Evolutionary conservation across 2,329 filamentous ascomycete species (phyloP), one percentile per base, ranked within the genome.

Genomic region (Aspergillus costaricaensis): DNA sequence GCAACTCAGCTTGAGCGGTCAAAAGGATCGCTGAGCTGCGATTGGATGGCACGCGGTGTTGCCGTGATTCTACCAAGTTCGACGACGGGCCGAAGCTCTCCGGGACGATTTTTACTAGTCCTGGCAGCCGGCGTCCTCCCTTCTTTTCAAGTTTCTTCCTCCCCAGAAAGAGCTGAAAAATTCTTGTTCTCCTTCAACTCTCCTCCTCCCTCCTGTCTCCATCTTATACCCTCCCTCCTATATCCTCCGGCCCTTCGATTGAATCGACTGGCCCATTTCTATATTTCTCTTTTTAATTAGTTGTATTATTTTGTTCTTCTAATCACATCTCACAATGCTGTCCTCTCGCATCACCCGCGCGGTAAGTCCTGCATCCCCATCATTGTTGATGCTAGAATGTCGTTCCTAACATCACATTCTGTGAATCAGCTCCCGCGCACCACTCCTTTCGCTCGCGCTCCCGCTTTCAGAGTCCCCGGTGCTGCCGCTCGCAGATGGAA

Each of bases 371-470:
- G 17, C 62, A 27, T 58, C 44, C 51, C 57, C 47, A 15, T 53
- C 10, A 17, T 17, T 10, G 19, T 19, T 8, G 36, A 19, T 30
- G 4, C 23, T 7, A 14, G 12, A 44, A 12, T 15, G 9, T 36
- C 55, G 27, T 43, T 60, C 58, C 59, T 60, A 36, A 61, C 60
- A 38, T 63, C 14, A 36, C 50, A 21, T 51, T 47, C 30, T 30
- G 55, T 55, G 56, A 58, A 14, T 7, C 68, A 93, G 90, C 86
- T 96, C 80, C 91, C 92, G 76, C 87, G 92, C 85, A 88, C 90
- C 77, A 82, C 89, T 73, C 81, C 86, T 76, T 82, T 88, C 77
- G 82, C 87, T 76, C 89, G 89, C 79, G 84, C 88, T 74, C 84
- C 88, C 71, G 82, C 85, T 75, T 80, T 88, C 77, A 88, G 88